Evolutionary conservation across 768 basidiomycete species (phyloP), one percentile per base, ranked within the genome.

Genomic region (Xerocomus spinulosus): DNA sequence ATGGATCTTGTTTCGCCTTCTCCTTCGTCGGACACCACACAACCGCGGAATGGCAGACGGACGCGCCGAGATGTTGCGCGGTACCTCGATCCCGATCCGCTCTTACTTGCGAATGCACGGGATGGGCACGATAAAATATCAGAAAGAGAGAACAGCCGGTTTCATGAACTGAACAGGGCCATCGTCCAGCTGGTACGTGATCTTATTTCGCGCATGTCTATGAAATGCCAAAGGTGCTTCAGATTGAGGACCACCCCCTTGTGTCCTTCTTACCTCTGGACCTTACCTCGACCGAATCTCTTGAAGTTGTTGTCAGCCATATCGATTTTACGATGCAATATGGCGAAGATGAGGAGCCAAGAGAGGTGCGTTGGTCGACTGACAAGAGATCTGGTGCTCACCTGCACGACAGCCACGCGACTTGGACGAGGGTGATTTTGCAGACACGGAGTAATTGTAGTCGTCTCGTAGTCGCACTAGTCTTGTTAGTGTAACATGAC

Each of bases 281-380:
- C 69, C 80, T 98, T 28, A 83, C 92, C 14, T 81, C 82, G 52
- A 80, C 92, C 41, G 92, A 96, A 58, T 94, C 92, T 1, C 75
- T 99, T 44, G 89, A 91, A 61, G 84, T 81, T 2, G 83, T 97
- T 9, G 76, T 99, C 50, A 93, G 92, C 64, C 93, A 99, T 65
- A 88, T 99, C 45, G 96, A 99, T 71, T 95, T 92, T 59, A 87
- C 92, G 49, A 93, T 99, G 83, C 96, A 99, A 64, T 99, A 96
- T 60, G 95, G 95, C 28, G 95, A 98, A 71, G 92, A 94, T 50
- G 95, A 99, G 64, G 95, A 99, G 62, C 94, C 95, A 14, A 92
- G 87, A 74, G 91, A 91, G 81, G 89, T 87, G 60, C 48, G 74
- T 52, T 18, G 30, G 17, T 42, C 47, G 26, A 48, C 40, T 35